phyloP scores from a whole-genome alignment of 345 rosid species.

The Citrus medica region DNA sequence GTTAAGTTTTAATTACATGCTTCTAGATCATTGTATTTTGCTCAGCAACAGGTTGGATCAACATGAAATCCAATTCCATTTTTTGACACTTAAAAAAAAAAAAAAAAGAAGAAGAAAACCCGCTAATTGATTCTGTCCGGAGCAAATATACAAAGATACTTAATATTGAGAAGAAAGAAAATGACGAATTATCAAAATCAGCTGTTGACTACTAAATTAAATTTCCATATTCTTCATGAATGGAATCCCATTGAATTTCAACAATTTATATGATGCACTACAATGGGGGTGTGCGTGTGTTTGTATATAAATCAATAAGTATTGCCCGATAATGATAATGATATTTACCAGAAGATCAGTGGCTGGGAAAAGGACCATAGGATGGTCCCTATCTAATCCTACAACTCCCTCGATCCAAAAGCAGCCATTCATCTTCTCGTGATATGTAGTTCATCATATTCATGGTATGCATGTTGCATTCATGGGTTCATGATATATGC shows the following conservation, averaged over 20 bases:
- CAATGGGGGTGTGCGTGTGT: too few species aligned
- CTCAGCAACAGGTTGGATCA: not conserved
- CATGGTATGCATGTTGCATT: not conserved
- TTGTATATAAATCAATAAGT: too few species aligned
- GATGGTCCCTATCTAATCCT: conserved; percentile 2
- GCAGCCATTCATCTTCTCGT: not conserved
- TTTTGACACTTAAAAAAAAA: too few species aligned
- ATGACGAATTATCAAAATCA: not conserved
- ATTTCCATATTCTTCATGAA: not conserved
- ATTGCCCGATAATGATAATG: not conserved
- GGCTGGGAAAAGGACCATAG: not conserved
- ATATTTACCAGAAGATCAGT: not conserved
- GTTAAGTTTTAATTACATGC: too few species aligned
- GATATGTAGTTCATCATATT: not conserved
- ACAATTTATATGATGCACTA: not conserved
- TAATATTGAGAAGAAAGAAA: not conserved
- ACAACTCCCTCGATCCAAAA: not conserved
- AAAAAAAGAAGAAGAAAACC: too few species aligned
- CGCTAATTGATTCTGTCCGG: not conserved
- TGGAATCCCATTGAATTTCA: not conserved
- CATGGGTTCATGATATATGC: not conserved
- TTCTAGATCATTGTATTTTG: not conserved
- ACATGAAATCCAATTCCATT: not conserved
- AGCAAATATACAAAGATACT: not conserved
- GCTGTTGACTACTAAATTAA: not conserved